These are phyloP conservation scores for Pichia norvegensis DNA, from an alignment of 1,139 yeast genomes.

Conservation along the genomic window DNA sequence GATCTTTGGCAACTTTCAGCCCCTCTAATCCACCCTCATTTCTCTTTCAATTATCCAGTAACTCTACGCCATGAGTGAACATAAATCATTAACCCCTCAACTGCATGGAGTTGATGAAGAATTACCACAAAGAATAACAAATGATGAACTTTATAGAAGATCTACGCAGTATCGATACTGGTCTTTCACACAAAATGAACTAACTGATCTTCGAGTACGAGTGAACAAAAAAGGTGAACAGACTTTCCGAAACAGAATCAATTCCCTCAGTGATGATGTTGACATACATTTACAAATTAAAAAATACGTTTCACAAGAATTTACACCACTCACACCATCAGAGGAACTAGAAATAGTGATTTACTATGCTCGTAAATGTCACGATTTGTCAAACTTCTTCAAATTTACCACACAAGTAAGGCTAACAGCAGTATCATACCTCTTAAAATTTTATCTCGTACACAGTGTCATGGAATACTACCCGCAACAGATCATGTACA, in stretches of 20 bases:
- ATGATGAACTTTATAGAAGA: conserved; percentile 80
- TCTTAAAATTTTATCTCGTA: conserved; percentile 70
- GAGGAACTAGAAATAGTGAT: conserved; percentile 66
- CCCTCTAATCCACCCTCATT: too few species aligned
- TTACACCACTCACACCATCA: conserved; percentile 36
- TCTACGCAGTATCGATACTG: conserved; percentile 79
- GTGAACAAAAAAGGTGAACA: conserved; percentile 48
- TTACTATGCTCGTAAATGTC: conserved; percentile 65
- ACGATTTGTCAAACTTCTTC: conserved; percentile 49
- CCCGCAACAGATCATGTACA: conserved; percentile 74
- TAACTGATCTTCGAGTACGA: conserved; percentile 39
- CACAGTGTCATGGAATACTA: conserved; percentile 81
- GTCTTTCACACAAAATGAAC: conserved; percentile 63
- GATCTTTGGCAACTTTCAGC: too few species aligned
- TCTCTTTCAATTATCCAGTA: background rate
- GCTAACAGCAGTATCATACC: conserved; percentile 76
- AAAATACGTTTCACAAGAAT: conserved; percentile 33
- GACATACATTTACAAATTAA: conserved; percentile 22
- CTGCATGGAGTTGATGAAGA: conserved; percentile 10
- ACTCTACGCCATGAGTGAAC: background rate
- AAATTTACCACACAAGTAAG: conserved; percentile 57
- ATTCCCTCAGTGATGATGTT: conserved; percentile 6
- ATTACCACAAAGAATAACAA: conserved; percentile 34
- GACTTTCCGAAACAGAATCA: conserved; percentile 34
- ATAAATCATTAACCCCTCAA: conserved; percentile 6